Conservation (phyloP, 352 stramenopile species). For the Phytophthora lateralis region DNA sequence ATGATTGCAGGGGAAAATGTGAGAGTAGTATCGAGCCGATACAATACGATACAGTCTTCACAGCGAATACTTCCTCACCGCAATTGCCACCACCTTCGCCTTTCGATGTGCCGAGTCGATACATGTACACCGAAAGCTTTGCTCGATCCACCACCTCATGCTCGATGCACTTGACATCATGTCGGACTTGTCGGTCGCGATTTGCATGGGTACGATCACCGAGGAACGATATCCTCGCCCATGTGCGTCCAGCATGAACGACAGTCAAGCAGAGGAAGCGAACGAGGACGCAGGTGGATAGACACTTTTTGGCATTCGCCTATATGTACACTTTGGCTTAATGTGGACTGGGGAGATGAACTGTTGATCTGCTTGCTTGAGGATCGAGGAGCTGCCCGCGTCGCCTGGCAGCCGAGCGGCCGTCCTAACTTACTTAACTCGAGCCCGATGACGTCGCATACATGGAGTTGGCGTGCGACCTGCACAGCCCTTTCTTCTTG, state of each 20-base stretch:
- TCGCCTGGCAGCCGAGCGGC: neutral
- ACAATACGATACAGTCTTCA: no score
- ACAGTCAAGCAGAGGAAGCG: neutral
- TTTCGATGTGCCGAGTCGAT: slow-evolving; percentile 17
- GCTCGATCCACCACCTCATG: neutral
- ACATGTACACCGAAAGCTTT: slow-evolving; percentile 17
- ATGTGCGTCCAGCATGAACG: neutral
- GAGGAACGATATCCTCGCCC: neutral
- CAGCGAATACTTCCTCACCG: no score
- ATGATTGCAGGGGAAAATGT: neutral
- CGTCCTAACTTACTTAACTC: slow-evolving; percentile 26
- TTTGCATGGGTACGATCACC: slow-evolving; percentile 8
- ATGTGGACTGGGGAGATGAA: slow-evolving; percentile 21
- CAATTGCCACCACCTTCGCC: neutral
- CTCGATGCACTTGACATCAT: neutral
- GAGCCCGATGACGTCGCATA: slow-evolving; percentile 28
- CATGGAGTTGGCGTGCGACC: slow-evolving; percentile 78
- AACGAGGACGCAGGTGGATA: neutral
- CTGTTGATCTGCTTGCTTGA: slow-evolving; percentile 2
- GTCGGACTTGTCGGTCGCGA: neutral
- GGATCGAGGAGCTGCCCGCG: neutral
- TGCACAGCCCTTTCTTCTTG: slow-evolving; percentile 85
- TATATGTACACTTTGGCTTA: slow-evolving; percentile 29
- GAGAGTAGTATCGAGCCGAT: neutral
- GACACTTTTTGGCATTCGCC: slow-evolving; percentile 26